Conservation (phyloP, 306 rosid species). For the Bauhinia variegata region DNA sequence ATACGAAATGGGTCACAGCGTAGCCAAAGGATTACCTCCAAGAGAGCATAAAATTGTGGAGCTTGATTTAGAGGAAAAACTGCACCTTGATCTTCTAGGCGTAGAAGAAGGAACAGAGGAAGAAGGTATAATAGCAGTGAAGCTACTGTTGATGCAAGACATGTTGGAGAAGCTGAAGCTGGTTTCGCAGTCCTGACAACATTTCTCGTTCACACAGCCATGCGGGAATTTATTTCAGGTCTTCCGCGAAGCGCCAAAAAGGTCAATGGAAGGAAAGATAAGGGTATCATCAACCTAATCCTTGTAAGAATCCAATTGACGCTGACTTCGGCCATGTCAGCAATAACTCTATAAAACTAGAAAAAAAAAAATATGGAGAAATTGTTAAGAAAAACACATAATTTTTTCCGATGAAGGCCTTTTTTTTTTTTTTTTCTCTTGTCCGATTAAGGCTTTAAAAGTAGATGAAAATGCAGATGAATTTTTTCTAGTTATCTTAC, state of each 20-base stretch:
- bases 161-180: conserved; percentile 38
- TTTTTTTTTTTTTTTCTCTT: no score
- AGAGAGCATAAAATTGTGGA: conserved; percentile 60
- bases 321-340: conserved; percentile 41
- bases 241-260: not conserved
- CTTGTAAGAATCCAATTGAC: conserved; percentile 11
- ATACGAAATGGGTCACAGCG: not conserved
- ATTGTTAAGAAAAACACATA: no score
- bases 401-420: no score
- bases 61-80: conserved; percentile 41
- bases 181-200: conserved; percentile 1
- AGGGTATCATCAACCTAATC: conserved; percentile 7
- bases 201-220: not conserved
- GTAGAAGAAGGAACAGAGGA: conserved; percentile 49
- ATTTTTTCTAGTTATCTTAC: no score
- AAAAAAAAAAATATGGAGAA: no score
- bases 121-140: conserved; percentile 44
- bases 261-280: conserved; percentile 14
- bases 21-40: conserved; percentile 51
- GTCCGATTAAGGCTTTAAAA: no score
- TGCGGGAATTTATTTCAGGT: not conserved
- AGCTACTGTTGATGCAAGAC: conserved; percentile 53
- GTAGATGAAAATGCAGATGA: no score
- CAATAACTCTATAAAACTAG: not conserved
- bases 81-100: conserved; percentile 35